phyloP scores from a whole-genome alignment of 2,329 filamentous ascomycete species.

The Whalleya microplaca region DNA sequence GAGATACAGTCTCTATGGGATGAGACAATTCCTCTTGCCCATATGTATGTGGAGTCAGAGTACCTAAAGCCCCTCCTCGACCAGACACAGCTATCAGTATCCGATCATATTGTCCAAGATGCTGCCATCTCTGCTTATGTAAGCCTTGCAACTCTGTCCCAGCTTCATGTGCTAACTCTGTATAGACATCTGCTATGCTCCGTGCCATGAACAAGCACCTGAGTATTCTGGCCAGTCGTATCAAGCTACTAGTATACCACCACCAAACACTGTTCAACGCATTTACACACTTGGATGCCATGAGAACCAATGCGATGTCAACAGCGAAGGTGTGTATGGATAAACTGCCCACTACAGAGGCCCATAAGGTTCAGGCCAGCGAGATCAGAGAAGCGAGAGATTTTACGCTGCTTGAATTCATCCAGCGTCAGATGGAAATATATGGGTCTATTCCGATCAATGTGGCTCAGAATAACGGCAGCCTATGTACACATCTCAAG shows the following conservation, averaged over 20 bases:
- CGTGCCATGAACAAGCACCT: constrained; percentile 33
- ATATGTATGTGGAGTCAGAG: constrained; percentile 40
- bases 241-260: constrained; percentile 27
- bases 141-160: background rate
- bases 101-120: constrained; percentile 13
- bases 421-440: constrained; percentile 29
- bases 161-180: constrained; percentile 2
- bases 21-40: constrained; percentile 39
- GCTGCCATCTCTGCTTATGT: constrained; percentile 28
- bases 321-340: background rate
- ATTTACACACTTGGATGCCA: constrained; percentile 8
- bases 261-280: constrained; percentile 29
- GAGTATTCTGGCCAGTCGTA: constrained; percentile 19
- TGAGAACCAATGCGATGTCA: background rate
- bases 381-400: constrained; percentile 1
- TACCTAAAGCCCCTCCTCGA: constrained; percentile 32
- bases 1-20: constrained; percentile 41
- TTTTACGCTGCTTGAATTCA: constrained; percentile 16
- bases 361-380: background rate
- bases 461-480: constrained; percentile 7
- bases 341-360: background rate
- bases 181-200: constrained; percentile 30
- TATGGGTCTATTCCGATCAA: constrained; percentile 29
- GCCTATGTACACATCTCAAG: constrained; percentile 8
- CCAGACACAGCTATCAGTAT: constrained; percentile 9